A percentile compares a stretch with the other conserved stretches of the same genome.
Conservation (phyloP, 2,329 filamentous ascomycete genomes). For the Botrytis squamosa region DNA sequence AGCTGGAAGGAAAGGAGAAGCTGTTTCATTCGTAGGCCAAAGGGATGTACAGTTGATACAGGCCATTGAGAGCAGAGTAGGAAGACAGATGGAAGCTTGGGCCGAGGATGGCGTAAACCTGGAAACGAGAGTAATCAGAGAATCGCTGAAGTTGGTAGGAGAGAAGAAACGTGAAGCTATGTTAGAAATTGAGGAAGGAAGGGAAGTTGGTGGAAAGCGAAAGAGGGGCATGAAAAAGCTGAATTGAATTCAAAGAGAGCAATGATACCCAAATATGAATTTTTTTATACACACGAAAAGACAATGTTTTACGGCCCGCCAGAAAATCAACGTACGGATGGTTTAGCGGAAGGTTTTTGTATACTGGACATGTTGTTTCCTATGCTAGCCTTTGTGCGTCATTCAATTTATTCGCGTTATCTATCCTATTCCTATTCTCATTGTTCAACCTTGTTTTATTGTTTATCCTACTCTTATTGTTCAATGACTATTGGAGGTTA, state of each 20-base stretch:
- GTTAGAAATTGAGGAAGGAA: slow-evolving; percentile 86
- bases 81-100: slow-evolving; percentile 78
- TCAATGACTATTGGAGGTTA: not conserved
- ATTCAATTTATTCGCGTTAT: not conserved
- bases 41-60: slow-evolving; percentile 88
- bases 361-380: not conserved
- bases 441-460: not conserved
- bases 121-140: slow-evolving; percentile 83
- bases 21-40: slow-evolving; percentile 87
- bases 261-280: slow-evolving; percentile 1
- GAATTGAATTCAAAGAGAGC: not conserved
- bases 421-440: not conserved
- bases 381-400: not conserved
- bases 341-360: not conserved
- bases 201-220: slow-evolving; percentile 85
- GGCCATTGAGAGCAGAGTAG: slow-evolving; percentile 83
- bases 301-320: not conserved
- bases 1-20: slow-evolving; percentile 79
- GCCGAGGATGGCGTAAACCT: slow-evolving; percentile 88
- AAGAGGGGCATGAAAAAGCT: slow-evolving; percentile 60
- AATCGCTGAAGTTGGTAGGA: slow-evolving; percentile 82
- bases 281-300: not conserved
- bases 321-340: not conserved
- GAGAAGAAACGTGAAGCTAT: slow-evolving; percentile 93
- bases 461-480: not conserved